Conservation (phyloP, 2,329 filamentous ascomycete species). For the Verticillium nonalfalfae region DNA sequence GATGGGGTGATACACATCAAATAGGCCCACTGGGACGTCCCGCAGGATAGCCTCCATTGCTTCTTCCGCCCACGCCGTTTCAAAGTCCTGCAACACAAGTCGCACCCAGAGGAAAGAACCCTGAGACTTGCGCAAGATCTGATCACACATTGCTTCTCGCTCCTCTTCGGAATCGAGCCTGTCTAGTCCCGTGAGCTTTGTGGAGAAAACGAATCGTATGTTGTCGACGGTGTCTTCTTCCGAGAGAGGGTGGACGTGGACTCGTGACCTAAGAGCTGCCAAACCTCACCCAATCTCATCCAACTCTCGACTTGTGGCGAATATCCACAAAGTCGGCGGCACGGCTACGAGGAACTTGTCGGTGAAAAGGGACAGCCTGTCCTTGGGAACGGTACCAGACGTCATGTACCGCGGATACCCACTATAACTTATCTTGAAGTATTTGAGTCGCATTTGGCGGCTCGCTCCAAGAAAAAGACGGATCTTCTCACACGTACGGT, state of each 20-base stretch:
- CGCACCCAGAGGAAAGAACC: constrained; percentile 24
- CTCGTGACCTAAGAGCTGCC: constrained; percentile 10
- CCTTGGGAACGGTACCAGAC: too few relatives aligned
- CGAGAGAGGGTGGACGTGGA: constrained; percentile 7
- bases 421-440: too few relatives aligned
- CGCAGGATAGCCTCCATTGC: constrained; percentile 17
- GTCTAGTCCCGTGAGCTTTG: constrained; percentile 13
- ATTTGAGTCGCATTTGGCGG: too few relatives aligned
- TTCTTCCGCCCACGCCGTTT: constrained; percentile 18
- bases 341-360: constrained; percentile 11
- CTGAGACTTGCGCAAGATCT: constrained; percentile 19
- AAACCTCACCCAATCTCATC: constrained; percentile 19
- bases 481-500: too few relatives aligned
- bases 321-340: constrained; percentile 16
- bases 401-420: too few relatives aligned
- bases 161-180: constrained; percentile 9
- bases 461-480: too few relatives aligned
- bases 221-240: constrained; percentile 16
- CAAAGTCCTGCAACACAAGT: constrained; percentile 21
- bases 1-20: constrained; percentile 18
- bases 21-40: constrained; percentile 18
- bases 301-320: constrained; percentile 19
- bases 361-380: constrained; percentile 6
- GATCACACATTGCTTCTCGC: constrained; percentile 14
- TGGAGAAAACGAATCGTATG: constrained; percentile 16